A percentile compares a stretch with the other conserved stretches of the same genome.
phyloP scores from a whole-genome alignment of 1,284 basidiomycete species.

The Heimioporus retisporus region DNA sequence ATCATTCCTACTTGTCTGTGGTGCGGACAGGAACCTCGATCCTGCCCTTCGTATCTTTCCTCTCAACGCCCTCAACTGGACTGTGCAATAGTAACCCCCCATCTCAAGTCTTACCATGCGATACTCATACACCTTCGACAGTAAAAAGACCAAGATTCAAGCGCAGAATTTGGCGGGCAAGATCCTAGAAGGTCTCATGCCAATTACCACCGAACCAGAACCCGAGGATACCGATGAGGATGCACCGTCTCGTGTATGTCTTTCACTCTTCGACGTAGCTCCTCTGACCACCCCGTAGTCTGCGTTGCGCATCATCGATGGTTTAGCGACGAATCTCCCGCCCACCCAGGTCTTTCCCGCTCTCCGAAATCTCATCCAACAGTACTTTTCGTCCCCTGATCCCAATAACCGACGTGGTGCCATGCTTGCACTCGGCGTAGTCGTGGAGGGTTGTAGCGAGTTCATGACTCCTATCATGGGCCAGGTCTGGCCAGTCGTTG shows the following conservation, averaged over 20 bases:
- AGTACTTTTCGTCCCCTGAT: conserved; percentile 88
- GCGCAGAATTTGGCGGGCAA: conserved; percentile 86
- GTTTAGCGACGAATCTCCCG: conserved; percentile 93
- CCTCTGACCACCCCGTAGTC: conserved; percentile 58
- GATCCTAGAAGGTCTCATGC: conserved; percentile 94
- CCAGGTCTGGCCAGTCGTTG: conserved; percentile 96
- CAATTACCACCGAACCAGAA: conserved; percentile 92
- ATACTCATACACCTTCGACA: conserved; percentile 39
- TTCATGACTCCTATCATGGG: conserved; percentile 96
- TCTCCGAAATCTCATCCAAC: conserved; percentile 83
- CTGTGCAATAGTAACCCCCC: conserved; percentile 82
- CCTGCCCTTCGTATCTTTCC: conserved; percentile 91
- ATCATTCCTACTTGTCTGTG: conserved; percentile 90
- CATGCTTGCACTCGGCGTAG: conserved; percentile 96
- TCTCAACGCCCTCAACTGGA: conserved; percentile 97
- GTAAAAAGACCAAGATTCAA: conserved; percentile 98
- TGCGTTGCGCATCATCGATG: conserved; percentile 96
- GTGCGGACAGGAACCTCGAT: conserved; percentile 85
- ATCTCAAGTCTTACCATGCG: background rate
- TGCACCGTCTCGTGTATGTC: conserved; percentile 87
- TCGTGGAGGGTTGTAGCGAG: conserved; percentile 98
- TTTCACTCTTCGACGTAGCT: conserved; percentile 5
- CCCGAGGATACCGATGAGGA: conserved; percentile 93
- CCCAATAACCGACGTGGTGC: conserved; percentile 90
- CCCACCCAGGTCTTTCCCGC: conserved; percentile 98